phyloP scores from a whole-genome alignment of 192 early-diverging fungal species.

The Dimargaris xerosporica region DNA sequence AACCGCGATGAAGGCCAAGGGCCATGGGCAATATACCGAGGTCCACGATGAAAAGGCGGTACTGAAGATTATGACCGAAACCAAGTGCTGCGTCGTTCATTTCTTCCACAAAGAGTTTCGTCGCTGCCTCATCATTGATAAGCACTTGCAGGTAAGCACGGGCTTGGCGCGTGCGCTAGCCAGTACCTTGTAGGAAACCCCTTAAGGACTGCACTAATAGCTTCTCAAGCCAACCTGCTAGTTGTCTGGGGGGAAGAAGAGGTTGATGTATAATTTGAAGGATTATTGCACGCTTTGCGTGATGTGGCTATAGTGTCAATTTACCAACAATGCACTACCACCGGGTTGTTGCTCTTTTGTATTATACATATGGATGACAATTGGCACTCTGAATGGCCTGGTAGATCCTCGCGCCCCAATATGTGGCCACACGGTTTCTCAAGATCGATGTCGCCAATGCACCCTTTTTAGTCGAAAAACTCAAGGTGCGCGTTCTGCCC shows the following conservation, averaged over 20 bases:
- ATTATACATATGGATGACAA: too few species aligned
- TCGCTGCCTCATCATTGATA: slow-evolving; percentile 84
- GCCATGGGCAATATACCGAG: slow-evolving; percentile 64
- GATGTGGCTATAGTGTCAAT: too few species aligned
- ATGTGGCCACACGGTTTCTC: slow-evolving; percentile 75
- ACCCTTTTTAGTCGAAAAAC: slow-evolving; percentile 81
- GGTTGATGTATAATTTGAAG: too few species aligned
- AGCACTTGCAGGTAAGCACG: slow-evolving; percentile 50
- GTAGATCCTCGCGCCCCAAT: slow-evolving; percentile 50
- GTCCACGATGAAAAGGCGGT: slow-evolving; percentile 69
- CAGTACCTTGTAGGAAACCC: too few species aligned
- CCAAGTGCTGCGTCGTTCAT: slow-evolving; percentile 60
- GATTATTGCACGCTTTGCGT: too few species aligned
- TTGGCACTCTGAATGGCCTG: background rate
- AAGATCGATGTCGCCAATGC: slow-evolving; percentile 77
- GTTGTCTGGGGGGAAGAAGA: too few species aligned
- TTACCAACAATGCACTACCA: too few species aligned
- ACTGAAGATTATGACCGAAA: slow-evolving; percentile 58
- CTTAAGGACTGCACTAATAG: too few species aligned
- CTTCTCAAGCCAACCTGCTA: too few species aligned
- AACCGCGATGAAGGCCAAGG: slow-evolving; percentile 39
- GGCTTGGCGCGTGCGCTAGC: too few species aligned
- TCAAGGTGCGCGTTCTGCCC: slow-evolving; percentile 75
- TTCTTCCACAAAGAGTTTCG: slow-evolving; percentile 90
- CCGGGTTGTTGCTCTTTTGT: too few species aligned